Conservation (phyloP, 2,329 filamentous ascomycete species). For the Colletotrichum sp. region DNA sequence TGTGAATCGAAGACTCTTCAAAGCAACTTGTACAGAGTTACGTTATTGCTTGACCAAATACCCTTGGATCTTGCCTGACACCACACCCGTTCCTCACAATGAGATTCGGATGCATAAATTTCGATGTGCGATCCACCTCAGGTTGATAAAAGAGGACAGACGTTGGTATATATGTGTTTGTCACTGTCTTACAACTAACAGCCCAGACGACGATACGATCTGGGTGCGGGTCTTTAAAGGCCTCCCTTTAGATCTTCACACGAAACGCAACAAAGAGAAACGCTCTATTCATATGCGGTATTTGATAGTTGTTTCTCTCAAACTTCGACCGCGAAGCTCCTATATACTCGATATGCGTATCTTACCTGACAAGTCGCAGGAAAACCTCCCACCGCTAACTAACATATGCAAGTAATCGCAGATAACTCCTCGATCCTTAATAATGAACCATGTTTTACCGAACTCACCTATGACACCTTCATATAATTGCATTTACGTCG, state of each 20-base stretch:
- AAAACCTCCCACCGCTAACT: fast-evolving
- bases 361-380: fast-evolving
- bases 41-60: no score
- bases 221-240: fast-evolving
- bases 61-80: no score
- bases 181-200: fast-evolving
- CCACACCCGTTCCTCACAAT: fast-evolving
- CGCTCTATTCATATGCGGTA: fast-evolving
- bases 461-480: fast-evolving
- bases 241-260: not conserved
- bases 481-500: fast-evolving
- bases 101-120: fast-evolving
- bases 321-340: not conserved
- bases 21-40: no score
- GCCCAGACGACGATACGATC: not conserved
- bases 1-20: no score
- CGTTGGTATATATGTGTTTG: fast-evolving
- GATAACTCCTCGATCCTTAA: not conserved
- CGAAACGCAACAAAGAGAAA: fast-evolving
- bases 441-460: fast-evolving
- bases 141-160: fast-evolving
- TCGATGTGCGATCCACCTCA: fast-evolving
- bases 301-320: not conserved
- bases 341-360: fast-evolving
- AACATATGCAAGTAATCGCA: fast-evolving